Evolutionary conservation across 768 basidiomycete species (phyloP), one percentile per base, ranked within the genome.

Genomic region (Candolleomyces eurysporus): DNA sequence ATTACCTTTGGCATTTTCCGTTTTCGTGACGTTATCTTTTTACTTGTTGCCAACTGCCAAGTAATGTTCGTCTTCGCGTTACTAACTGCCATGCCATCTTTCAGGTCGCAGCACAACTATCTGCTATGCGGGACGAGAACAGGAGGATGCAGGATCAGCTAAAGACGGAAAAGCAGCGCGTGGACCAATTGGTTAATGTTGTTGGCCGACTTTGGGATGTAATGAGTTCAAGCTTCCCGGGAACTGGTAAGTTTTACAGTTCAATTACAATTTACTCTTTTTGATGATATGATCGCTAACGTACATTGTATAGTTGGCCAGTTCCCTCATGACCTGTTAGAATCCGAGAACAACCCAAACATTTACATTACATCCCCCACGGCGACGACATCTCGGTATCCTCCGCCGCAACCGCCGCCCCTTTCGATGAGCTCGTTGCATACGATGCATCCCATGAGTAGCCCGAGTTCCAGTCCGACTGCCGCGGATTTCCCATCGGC

Each of bases 361-460:
- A 90, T 92, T 65, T 89, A 81, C 68, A 79, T 92, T 65, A 92
- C 88, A 3, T 86, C 87, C 0, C 88, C 90, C 3, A 79, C 81
- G 3, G 69, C 82, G 21, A 75, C 75, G 5, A 70, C 67, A 2
- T 70, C 75, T 8, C 72, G 77, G 13, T 81, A 74, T 56, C 77
- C 80, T 48, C 79, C 80, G 16, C 79, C 78, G 30, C 71, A 73
- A 54, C 77, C 80, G 48, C 79, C 80, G 17, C 79, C 79, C 22
- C 71, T 79, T 40, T 77, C 78, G 36, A 79, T 80, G 67, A 78
- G 74, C 64, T 69, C 75, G 26, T 66, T 78, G 64, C 82, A 81
- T 58, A 73, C 78, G 3, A 70, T 84, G 63, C 81, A 83, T 67
- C 75, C 77, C 5, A 67, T 84, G 58, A 81, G 75, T 51, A 80